Evolutionary conservation across 371 early-diverging fungal species (phyloP), one percentile per base, ranked within the genome.

Genomic region (Mortierella sp.): DNA sequence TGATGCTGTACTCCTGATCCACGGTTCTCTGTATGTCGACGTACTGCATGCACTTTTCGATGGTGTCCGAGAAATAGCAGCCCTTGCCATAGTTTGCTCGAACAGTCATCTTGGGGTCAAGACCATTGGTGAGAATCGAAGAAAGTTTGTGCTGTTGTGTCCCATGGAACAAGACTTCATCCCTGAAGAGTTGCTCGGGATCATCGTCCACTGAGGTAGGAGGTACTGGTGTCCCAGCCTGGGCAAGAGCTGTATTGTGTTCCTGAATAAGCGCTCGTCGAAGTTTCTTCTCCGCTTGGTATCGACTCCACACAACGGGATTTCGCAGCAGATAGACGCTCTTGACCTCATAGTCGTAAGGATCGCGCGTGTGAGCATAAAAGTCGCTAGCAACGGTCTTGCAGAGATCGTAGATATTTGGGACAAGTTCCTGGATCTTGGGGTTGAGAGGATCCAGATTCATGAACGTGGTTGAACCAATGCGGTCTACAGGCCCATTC

Each of bases 1-100:
- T 40, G 28, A 76, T 65, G 16, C 62, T 54, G 55, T 69, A 69
- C 19, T 64, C 62, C 56, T 76, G 77, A 3, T 57, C 41, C 49
- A 69, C 45, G 8, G 45, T 47, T 3, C 48, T 27, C 57, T 76
- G 77, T 1, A 12, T n/a, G 54, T 76, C 77, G 7, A 64, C 61
- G 21, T 69, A 76, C 22, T 68, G 69, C 70, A 69, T 76, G 45
- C 77, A 76, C 45, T 76, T 76, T 13, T 76, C 77, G 9, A 76
- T 58, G 16, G 77, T 46, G 28, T 76, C 77, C 3, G 77, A 76
- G 44, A 69, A 69, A 39, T 76, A 76, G 9, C 68, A 54, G 7
- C 77, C 77, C 22, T 65, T 64, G 48, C 77, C 77, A 9, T 65
- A 62, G 51, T 54, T 65, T 40, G 65, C 65, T 2, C 77, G 69